Evolutionary conservation across 2,329 filamentous ascomycete genomes (phyloP), one percentile per base, ranked within the genome.

Genomic region (Epichloe amarillans): DNA sequence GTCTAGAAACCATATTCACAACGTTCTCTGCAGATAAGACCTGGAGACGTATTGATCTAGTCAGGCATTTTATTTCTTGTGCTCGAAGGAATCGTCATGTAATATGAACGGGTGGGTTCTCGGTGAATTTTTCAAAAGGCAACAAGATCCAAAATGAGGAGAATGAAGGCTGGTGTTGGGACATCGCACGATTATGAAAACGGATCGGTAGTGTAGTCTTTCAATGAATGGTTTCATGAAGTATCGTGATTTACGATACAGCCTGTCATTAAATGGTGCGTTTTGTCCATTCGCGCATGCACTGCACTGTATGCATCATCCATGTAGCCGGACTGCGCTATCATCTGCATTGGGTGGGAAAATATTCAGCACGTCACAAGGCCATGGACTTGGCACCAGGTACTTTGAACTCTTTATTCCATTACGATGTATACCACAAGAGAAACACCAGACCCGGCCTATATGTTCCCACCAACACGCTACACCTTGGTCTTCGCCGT

Each of bases 401-500:
- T 47, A 11, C 11, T 47, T 44, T 39, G 58, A 60, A 62, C 60
- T 58, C 59, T 55, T 53, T 61, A 59, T 59, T 61, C 62, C 63
- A 65, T 65, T 65, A 65, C 57, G 58, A 62, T 56, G 56, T 61
- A 55, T 59, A 60, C 62, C 62, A 57, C 46, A 59, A 57, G 55
- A 63, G 35, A 56, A 65, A 64, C 63, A 63, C 62, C 60, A 53
- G 55, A 59, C 37, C 53, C 54, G 50, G 52, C 48, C 54, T 52
- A 52, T 52, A 52, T 43, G 42, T 50, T 39, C 50, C 47, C 43
- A 36, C 30, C 50, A 50, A 37, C 42, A 43, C 43, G 50, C 43
- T 56, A 53, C 49, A 52, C 33, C 47, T 37, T 50, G 35, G 21
- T 47, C 30, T 35, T 47, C 33, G 39, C 36, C 37, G 14, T 38